Base-by-base conservation (phyloP, 192 early-diverging fungal species). In the Entophlyctis helioformis region DNA sequence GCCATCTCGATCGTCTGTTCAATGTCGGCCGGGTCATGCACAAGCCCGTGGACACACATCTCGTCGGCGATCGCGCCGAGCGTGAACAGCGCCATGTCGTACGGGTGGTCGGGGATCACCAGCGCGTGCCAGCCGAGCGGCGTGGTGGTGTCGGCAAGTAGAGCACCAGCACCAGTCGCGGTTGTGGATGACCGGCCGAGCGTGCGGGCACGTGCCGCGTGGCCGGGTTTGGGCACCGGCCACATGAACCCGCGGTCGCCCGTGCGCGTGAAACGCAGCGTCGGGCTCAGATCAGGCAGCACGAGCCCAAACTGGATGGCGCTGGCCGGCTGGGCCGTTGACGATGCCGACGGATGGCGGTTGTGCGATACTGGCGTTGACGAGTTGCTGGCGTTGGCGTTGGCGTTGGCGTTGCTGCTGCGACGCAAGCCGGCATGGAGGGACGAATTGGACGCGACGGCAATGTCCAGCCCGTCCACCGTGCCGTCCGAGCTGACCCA, bases 161-260 rank as follows among this genome's bases (percentile, higher is more conserved):
- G 10, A n/a, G 13, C 22, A 19, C 36, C 37, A 18, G 42, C 16
- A 21, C n/a, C n/a, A 11, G n/a, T 41, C 22, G n/a, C 46, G 20
- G 46, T 18, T 22, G n/a, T 12, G 8, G 46, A 37, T 1, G 29
- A 0, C 6, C 13, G 11, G 38, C 27, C 24, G 9, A 27, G 6
- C 1, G 33, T 21, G 26, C 42, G 40, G 9, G 60, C 52, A 37
- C 62, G 64, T 10, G 66, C 79, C 24, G 70, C 65, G 35, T 71
- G 32, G 71, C 54, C 20, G 45, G 59, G 9, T 56, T 54, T 27
- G 10, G 76, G 62, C n/a, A 87, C 77, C 39, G 79, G 74, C 65
- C 83, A 84, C 28, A 91, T 43, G 53, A 91, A 91, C 4, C 88
- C 88, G 32, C 82, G 51, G 57, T 86, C 85, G 16, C 88, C 88